These are phyloP conservation scores for Pythium sp. DNA, from an alignment of 352 stramenopile species.

Conservation along the genomic window DNA sequence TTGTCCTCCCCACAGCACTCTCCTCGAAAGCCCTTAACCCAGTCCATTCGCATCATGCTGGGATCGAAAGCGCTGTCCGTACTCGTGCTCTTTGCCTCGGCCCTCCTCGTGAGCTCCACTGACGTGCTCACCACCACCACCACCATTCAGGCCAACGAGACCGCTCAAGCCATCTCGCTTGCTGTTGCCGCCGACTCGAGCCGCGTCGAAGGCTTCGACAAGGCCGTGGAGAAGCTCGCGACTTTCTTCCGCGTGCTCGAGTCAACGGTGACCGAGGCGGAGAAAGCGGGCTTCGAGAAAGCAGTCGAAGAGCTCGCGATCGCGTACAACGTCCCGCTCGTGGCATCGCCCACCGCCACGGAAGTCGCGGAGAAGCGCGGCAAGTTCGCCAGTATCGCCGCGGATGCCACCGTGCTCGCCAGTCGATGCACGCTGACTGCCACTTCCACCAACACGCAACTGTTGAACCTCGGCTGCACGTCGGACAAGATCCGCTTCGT, in stretches of 20 bases:
- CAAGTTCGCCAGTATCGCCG: constrained; percentile 7
- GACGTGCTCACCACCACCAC: not conserved
- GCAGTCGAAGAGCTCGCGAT: constrained; percentile 26
- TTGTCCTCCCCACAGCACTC: not conserved
- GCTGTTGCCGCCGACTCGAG: not conserved
- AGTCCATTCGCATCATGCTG: constrained; percentile 5
- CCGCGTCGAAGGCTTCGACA: constrained; percentile 14
- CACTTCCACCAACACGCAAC: constrained; percentile 16
- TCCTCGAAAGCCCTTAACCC: not conserved
- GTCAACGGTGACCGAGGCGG: constrained; percentile 3
- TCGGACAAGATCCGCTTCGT: constrained; percentile 32
- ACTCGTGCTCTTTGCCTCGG: constrained; percentile 1
- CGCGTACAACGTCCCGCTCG: constrained; percentile 28
- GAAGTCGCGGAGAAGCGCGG: constrained; percentile 20
- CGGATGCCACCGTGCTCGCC: constrained; percentile 11
- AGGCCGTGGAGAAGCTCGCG: constrained; percentile 16
- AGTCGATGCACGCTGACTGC: constrained; percentile 25
- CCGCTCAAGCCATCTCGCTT: not conserved
- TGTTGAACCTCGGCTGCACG: constrained; percentile 14
- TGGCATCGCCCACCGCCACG: constrained; percentile 18
- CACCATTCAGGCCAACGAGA: not conserved
- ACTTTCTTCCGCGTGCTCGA: constrained; percentile 15
- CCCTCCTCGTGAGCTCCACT: not conserved
- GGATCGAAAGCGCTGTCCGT: constrained; percentile 1
- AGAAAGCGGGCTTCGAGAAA: constrained; percentile 20